phyloP scores from a whole-genome alignment of 2,329 filamentous ascomycete genomes.

The Rhytidhysteron rufulum region DNA sequence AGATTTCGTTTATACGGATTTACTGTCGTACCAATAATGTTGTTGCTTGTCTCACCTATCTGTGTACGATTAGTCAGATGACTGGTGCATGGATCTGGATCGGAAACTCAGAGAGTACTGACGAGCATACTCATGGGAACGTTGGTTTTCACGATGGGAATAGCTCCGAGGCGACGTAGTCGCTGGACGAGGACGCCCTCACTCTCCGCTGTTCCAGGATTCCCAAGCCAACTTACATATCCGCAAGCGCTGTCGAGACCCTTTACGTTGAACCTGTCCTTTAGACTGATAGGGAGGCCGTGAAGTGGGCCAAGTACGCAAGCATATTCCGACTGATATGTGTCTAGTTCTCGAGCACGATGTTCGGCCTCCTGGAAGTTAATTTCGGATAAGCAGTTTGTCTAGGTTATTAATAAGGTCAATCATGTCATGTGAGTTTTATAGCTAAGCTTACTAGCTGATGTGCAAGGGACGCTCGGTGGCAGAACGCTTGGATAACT shows the following conservation, averaged over 20 bases:
- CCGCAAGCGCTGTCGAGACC: constrained; percentile 10
- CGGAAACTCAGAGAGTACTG: too few relatives aligned
- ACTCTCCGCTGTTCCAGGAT: constrained; percentile 1
- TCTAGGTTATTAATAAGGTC: constrained; percentile 19
- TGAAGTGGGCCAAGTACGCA: constrained; percentile 57
- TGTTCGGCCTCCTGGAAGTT: constrained; percentile 48
- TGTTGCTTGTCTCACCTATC: constrained; percentile 14
- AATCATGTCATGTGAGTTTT: not conserved
- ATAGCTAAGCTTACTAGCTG: constrained; percentile 26
- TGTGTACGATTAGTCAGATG: too few relatives aligned
- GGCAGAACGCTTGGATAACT: constrained; percentile 50
- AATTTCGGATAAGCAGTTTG: constrained; percentile 53
- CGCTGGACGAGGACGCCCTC: constrained; percentile 8
- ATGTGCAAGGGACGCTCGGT: constrained; percentile 47
- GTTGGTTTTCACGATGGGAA: constrained; percentile 14
- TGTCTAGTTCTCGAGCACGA: constrained; percentile 46
- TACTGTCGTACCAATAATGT: constrained; percentile 12
- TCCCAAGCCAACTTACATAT: constrained; percentile 9
- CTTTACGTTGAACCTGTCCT: constrained; percentile 53
- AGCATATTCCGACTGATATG: constrained; percentile 38
- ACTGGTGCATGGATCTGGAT: too few relatives aligned
- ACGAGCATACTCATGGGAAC: constrained; percentile 12
- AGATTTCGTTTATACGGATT: constrained; percentile 12
- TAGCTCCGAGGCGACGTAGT: constrained; percentile 8
- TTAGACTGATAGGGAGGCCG: constrained; percentile 59